Base-by-base conservation (phyloP, 2,329 filamentous ascomycete species). In the Fusarium stilboides region DNA sequence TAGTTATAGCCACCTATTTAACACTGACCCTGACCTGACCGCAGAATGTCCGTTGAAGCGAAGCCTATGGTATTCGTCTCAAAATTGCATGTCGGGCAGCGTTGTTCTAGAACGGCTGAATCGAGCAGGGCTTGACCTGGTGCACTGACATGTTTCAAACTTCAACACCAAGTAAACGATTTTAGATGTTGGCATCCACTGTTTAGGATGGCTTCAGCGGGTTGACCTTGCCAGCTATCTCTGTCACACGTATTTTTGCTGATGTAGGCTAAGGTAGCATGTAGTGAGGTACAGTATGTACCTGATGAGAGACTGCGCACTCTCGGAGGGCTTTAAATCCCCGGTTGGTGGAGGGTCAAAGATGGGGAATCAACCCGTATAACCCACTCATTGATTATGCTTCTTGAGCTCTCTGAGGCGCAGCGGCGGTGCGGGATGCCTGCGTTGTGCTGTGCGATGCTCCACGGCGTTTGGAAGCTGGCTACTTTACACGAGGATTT, bases 401-500 rank as follows among this genome's bases (percentile, higher is more conserved):
- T 40, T 54, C 36, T 62, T 55, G 51, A 40, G 34, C 28, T n/a
- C 46, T 53, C 39, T 14, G 67, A 56, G 67, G 57, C 67, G 68
- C 53, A 59, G 57, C 51, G 44, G 46, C 51, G 44, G 51, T 56
- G 49, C 47, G 57, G 53, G 62, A 63, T 44, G 45, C 9, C 45
- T 65, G 65, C 55, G 40, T 62, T 46, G 65, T 62, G 67, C 44
- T 65, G 68, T 71, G 40, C 57, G 22, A 71, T 65, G 68, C 68
- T 71, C 59, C 62, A 67, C 61, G 60, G 24, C 43, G 54, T 55
- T 58, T 53, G 31, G 58, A 51, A 53, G 54, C 57, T 54, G 45
- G 61, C 47, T 62, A 69, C 60, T 61, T 65, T 62, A 74, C 65
- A 71, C 58, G 68, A 72, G 70, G 63, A 66, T 59, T 60, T 62